Base-by-base conservation (phyloP, 108 stramenopile genomes). In the Craspedostauros australis region DNA sequence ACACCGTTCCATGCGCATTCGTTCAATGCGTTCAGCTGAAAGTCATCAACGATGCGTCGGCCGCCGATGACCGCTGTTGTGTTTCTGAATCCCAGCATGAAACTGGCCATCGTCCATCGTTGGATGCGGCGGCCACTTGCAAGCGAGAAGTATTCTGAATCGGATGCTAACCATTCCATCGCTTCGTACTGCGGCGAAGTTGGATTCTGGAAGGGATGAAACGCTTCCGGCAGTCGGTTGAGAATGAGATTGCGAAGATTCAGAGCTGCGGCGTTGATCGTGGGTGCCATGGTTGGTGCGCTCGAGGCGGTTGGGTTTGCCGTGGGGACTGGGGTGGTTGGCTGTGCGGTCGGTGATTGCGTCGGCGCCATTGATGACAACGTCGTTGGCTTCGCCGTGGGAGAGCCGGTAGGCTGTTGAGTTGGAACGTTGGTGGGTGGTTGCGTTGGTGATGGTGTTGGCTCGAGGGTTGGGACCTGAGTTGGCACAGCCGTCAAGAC, bases 121-220 rank as follows among this genome's bases (percentile, higher is more conserved):
- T n/a, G n/a, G n/a, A n/a, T n/a, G n/a, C n/a, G n/a, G n/a, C n/a
- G n/a, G n/a, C n/a, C n/a, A n/a, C n/a, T n/a, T n/a, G n/a, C n/a
- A n/a, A n/a, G n/a, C n/a, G n/a, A n/a, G n/a, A n/a, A n/a, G n/a
- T n/a, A n/a, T n/a, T n/a, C n/a, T n/a, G n/a, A n/a, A n/a, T n/a
- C n/a, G n/a, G n/a, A n/a, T n/a, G 26, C 0, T 18, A 60, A 25
- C 58, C 58, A 60, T 23, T 48, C 36, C 23, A 60, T 19, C 4
- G 58, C 58, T 30, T 16, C 36, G 39, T 39, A 60, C 18, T 60
- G 58, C 1, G 58, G 46, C 5, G 58, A 36, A 1, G 46, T 48
- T 6, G 46, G 1, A 39, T 47, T 19, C 0, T 7, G 26, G 9
- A 60, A 32, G 5, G 32, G 24, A 6, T n/a, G 16, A n/a, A 12